Conservation (phyloP, 2,329 filamentous ascomycete genomes). For the Aurifilum marmelostoma region DNA sequence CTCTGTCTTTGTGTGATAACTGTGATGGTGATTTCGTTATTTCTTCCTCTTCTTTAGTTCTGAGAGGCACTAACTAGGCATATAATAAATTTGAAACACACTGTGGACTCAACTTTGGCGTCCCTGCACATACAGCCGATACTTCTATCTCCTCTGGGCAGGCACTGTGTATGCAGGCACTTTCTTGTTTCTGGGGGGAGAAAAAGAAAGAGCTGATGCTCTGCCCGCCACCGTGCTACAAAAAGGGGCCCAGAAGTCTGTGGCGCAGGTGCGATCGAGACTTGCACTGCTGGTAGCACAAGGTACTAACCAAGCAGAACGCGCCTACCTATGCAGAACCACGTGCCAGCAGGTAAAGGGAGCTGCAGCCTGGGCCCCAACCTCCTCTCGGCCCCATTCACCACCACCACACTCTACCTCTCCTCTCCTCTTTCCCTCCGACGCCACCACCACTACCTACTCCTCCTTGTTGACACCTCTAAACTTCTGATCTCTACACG, state of each 20-base stretch:
- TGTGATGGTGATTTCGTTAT: no score
- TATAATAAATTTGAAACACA: no score
- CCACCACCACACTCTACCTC: not conserved
- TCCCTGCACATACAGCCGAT: no score
- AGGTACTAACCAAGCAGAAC: not conserved
- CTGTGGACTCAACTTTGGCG: no score
- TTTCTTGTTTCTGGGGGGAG: no score
- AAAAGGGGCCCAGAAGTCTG: not conserved
- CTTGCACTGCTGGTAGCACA: not conserved
- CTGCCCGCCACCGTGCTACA: not conserved
- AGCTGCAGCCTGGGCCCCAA: not conserved
- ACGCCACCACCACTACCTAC: not conserved
- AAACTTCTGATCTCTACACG: not conserved
- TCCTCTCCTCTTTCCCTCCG: not conserved
- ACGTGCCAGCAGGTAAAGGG: not conserved
- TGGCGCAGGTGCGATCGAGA: not conserved
- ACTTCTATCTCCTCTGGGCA: no score
- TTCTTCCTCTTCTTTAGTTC: no score
- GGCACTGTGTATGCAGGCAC: no score
- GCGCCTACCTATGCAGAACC: not conserved
- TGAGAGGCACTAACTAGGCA: no score
- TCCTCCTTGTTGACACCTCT: not conserved
- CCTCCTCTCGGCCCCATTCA: not conserved
- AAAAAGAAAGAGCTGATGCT: no score
- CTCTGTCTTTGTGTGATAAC: no score